Base-by-base conservation (phyloP, 2,329 filamentous ascomycete species). In the Fusarium paranaense region DNA sequence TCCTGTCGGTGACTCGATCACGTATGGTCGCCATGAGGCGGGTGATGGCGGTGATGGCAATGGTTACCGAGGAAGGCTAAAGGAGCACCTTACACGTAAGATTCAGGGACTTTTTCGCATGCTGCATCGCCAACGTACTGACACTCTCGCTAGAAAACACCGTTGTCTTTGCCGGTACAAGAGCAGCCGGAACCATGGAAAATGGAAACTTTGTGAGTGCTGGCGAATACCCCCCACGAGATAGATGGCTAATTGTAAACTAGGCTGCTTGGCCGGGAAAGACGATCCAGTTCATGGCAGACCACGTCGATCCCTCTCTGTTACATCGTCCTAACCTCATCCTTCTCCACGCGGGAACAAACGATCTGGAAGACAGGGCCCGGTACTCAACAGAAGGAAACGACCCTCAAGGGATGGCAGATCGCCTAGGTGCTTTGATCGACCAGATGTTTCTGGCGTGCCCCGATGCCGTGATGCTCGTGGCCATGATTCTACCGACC, bases 371-470 rank as follows among this genome's bases (percentile, higher is more conserved):
- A 11, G 52, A 57, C 20, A 57, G 52, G 18, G n/a, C 52, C 14
- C n/a, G 32, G 8, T 57, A 57, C 52, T 57, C 52, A 10, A 35
- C 52, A 11, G 52, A 57, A 25, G 52, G 52, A 4, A 57, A 57
- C 14, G 52, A 57, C 20, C 52, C 52, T 16, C n/a, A 37, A n/a
- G 52, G 52, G 13, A 57, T 57, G 32, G 52, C 52, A 57, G 52
- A 57, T 22, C 52, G 52, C 1, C 52, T 57, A 1, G 52, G 52
- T 57, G 52, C 30, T 5, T 10, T 57, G 52, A 57, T 57, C 32
- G 52, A 57, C 32, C 52, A 57, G n/a, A 57, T 57, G 52, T 22
- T 57, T 2, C 13, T 25, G 32, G 52, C 52, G 35, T 57, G 52
- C 14, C 52, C 52, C 6, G 52, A 57, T 9, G 52, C 52, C 10